A percentile compares a stretch with the other conserved stretches of the same genome.
phyloP scores from a whole-genome alignment of 2,329 filamentous ascomycete species.

The Phoma sp. region DNA sequence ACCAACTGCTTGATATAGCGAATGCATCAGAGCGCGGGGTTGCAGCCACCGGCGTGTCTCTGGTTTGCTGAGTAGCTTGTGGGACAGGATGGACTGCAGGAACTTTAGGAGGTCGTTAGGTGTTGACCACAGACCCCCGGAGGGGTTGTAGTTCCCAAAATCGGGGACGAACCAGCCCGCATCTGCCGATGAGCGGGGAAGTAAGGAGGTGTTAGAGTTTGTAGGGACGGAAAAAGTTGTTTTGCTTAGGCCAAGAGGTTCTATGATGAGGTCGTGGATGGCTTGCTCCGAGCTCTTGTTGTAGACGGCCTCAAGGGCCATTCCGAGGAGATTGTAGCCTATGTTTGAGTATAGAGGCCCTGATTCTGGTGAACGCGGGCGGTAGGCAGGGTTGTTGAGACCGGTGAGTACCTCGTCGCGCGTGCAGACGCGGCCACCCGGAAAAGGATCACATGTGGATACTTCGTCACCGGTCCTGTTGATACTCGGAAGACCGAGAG shows the following conservation, averaged over 20 bases:
- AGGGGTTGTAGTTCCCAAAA: slow-evolving; percentile 37
- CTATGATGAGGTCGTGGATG: slow-evolving; percentile 31
- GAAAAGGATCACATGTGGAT: slow-evolving; percentile 33
- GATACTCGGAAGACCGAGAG: slow-evolving; percentile 27
- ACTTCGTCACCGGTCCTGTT: slow-evolving; percentile 19
- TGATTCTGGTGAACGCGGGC: slow-evolving; percentile 25
- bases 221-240: slow-evolving; percentile 26
- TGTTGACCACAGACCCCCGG: slow-evolving; percentile 38
- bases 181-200: slow-evolving; percentile 24
- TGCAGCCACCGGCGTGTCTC: slow-evolving; percentile 34
- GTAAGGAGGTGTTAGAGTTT: slow-evolving; percentile 20
- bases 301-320: slow-evolving; percentile 30
- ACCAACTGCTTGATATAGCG: slow-evolving; percentile 32
- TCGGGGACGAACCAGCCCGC: slow-evolving; percentile 28
- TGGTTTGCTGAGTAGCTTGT: slow-evolving; percentile 23
- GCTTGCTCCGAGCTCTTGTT: slow-evolving; percentile 28
- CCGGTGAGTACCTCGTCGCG: slow-evolving; percentile 27
- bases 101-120: slow-evolving; percentile 30
- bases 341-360: slow-evolving; percentile 34
- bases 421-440: slow-evolving; percentile 30
- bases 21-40: slow-evolving; percentile 27
- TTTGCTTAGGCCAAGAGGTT: slow-evolving; percentile 25
- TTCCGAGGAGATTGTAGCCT: slow-evolving; percentile 33
- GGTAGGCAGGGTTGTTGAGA: slow-evolving; percentile 31
- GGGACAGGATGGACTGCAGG: slow-evolving; percentile 26